A percentile compares a stretch with the other conserved stretches of the same genome.
phyloP scores from a whole-genome alignment of 148 eudicot genomes.

The Selenicereus undatus region DNA sequence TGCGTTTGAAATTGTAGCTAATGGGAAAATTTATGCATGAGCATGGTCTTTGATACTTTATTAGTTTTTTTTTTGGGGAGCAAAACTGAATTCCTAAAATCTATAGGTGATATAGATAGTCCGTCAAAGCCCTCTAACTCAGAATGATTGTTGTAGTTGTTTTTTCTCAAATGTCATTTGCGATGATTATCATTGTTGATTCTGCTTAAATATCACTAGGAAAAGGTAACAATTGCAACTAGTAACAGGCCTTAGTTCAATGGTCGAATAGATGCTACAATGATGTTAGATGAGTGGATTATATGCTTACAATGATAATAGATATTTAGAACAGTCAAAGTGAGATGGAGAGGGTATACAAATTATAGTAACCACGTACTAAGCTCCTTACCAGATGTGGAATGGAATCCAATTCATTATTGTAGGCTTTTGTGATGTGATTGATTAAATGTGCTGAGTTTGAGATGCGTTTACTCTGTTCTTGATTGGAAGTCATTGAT shows the following conservation, averaged over 20 bases:
- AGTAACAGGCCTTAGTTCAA: neutral
- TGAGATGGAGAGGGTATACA: neutral
- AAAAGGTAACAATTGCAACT: neutral
- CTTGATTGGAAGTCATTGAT: neutral
- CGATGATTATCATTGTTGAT: neutral
- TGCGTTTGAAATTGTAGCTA: neutral
- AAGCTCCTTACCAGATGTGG: neutral
- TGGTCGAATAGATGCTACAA: neutral
- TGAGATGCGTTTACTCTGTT: slow-evolving; percentile 3
- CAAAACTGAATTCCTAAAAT: neutral
- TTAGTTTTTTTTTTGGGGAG: too few relatives aligned
- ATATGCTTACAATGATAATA: neutral
- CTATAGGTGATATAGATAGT: neutral
- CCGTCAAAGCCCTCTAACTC: neutral
- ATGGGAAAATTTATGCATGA: neutral
- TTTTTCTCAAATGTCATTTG: neutral
- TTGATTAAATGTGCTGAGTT: neutral
- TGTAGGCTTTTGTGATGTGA: too few relatives aligned
- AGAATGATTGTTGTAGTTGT: neutral
- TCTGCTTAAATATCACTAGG: neutral
- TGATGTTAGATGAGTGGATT: neutral
- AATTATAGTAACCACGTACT: neutral
- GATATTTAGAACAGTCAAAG: neutral
- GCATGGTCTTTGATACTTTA: too few relatives aligned
- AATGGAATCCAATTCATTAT: neutral